Evolutionary conservation across 1,284 basidiomycete genomes (phyloP), one percentile per base, ranked within the genome.

Genomic region (Cutaneotrichosporon cutaneum): DNA sequence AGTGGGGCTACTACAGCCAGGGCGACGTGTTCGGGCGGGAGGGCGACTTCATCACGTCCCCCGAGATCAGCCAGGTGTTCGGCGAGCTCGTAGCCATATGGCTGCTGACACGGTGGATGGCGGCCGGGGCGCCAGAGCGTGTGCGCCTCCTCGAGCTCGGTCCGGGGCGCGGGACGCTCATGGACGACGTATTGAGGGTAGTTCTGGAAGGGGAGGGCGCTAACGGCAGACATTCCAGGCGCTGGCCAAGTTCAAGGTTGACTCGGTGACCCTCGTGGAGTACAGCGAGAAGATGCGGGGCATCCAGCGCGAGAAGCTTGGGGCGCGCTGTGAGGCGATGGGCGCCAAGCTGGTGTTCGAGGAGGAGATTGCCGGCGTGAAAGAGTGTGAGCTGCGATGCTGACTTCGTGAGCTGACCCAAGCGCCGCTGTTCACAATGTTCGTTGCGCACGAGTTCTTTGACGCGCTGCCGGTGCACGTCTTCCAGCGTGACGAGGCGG

Each of bases 401-500:
- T 7, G 1, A 16, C 13, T 13, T 22, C 10, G 1, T 14, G 16
- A 35, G n/a, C 27, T 11, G 11, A 3, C n/a, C 54, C 42, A 56
- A 68, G 66, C 81, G 33, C 83, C 85, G 18, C 81, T 80, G 45
- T 98, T 88, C 77, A 96, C 93, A 0, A 87, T 97, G 82, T 77
- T 96, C 22, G 81, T 97, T 8, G 96, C 95, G 0, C 95, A 99
- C 76, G 96, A 99, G 75, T 97, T 99, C 80, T 98, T 99, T 67
- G 96, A 99, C 73, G 95, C 95, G 0, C 82, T 99, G 54, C 95
- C 95, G 0, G 88, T 97, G 54, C 91, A 97, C 76, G 82, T 95
- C 33, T 83, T 99, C 52, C 88, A 92, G 90, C 90, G 86, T 85
- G 87, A 85, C 0, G 77, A 84, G 39, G 83, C 87, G 42, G 93